These are phyloP conservation scores for Viridothelium virens DNA, from an alignment of 495 filamentous ascomycete genomes.

Conservation along the genomic window DNA sequence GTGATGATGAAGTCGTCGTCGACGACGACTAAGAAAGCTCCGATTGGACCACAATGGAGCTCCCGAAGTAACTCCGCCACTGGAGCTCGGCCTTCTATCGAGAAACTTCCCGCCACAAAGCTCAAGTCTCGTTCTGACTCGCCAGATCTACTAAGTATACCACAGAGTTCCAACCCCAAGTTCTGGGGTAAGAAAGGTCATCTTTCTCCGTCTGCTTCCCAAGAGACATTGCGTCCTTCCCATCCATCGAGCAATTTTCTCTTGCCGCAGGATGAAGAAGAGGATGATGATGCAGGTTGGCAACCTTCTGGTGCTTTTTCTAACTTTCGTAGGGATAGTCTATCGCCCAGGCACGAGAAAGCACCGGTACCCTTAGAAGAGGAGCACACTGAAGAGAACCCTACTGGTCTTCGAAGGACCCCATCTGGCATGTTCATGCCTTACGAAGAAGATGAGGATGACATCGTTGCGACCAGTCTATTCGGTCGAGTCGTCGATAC, in stretches of 20 bases:
- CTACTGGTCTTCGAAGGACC: slow-evolving; percentile 53
- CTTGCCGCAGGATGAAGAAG: slow-evolving; percentile 50
- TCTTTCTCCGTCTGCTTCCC: slow-evolving; percentile 62
- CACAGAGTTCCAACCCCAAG: slow-evolving; percentile 11
- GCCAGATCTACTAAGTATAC: slow-evolving; percentile 49
- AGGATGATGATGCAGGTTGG: slow-evolving; percentile 50
- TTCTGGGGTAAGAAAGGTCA: slow-evolving; percentile 38
- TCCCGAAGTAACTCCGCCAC: slow-evolving; percentile 46
- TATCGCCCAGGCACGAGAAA: neutral
- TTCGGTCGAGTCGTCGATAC: slow-evolving; percentile 83
- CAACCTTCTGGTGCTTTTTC: slow-evolving; percentile 36
- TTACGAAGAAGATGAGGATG: slow-evolving; percentile 62
- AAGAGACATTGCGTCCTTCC: slow-evolving; percentile 67
- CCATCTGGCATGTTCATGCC: slow-evolving; percentile 83
- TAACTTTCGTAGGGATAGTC: slow-evolving; percentile 22
- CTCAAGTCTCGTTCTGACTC: slow-evolving; percentile 81
- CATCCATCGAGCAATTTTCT: slow-evolving; percentile 64
- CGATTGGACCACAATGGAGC: slow-evolving; percentile 35
- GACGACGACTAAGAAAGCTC: slow-evolving; percentile 39
- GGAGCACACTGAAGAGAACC: slow-evolving; percentile 36
- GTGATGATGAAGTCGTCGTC: slow-evolving; percentile 74
- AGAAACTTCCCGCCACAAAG: slow-evolving; percentile 83
- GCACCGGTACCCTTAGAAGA: slow-evolving; percentile 21
- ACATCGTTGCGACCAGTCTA: slow-evolving; percentile 50
- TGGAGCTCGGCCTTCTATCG: slow-evolving; percentile 79